Conservation (phyloP, 495 filamentous ascomycete species). For the Xanthoparmelia taractica region DNA sequence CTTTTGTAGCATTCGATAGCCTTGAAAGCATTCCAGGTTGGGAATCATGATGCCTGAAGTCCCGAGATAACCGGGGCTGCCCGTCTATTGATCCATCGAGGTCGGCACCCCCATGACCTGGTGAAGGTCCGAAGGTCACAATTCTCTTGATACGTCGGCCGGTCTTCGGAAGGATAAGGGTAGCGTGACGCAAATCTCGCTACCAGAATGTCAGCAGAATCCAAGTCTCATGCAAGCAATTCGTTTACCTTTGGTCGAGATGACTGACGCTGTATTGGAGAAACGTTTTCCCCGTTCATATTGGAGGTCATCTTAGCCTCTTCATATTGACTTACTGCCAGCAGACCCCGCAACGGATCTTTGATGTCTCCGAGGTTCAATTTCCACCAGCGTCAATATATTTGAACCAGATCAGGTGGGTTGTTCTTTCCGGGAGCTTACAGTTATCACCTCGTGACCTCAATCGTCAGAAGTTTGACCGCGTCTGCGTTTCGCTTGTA, state of each 20-base stretch:
- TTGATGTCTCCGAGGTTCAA: background rate
- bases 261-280: constrained; percentile 27
- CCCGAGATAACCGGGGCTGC: constrained; percentile 36
- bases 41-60: constrained; percentile 15
- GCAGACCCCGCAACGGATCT: constrained; percentile 1
- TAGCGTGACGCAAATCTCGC: constrained; percentile 39
- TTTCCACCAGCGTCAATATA: background rate
- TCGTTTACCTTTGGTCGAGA: constrained; percentile 35
- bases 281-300: constrained; percentile 2
- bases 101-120: constrained; percentile 26
- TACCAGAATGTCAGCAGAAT: background rate
- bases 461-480: background rate
- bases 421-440: background rate
- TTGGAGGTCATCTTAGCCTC: constrained; percentile 13
- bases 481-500: background rate
- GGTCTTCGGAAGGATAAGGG: constrained; percentile 46
- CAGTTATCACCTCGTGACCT: no score
- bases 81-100: constrained; percentile 31
- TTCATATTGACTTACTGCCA: constrained; percentile 8
- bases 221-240: background rate
- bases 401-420: background rate
- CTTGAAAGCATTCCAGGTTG: constrained; percentile 18
- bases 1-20: background rate
- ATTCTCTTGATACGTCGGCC: constrained; percentile 47
- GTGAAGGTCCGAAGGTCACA: constrained; percentile 36